Base-by-base conservation (phyloP, 768 basidiomycete genomes). In the Mycena alexandri region DNA sequence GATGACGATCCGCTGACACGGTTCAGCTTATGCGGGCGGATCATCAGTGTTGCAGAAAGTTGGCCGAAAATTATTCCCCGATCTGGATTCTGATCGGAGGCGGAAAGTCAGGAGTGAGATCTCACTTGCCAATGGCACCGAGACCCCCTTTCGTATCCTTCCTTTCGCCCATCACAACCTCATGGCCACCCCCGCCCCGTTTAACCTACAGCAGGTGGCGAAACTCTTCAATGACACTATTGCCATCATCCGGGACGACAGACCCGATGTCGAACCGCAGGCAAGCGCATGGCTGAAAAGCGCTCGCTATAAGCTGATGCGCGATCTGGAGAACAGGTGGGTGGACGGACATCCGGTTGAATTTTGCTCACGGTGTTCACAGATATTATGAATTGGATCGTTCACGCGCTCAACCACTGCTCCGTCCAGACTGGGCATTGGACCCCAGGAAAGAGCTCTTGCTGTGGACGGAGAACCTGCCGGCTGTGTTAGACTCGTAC, bases 301-400 rank as follows among this genome's bases (percentile, higher is more conserved):
- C 14, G 42, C 42, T 5, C 42, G 42, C 47, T 48, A 48, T n/a
- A 22, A 22, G 47, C 24, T 48, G 12, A 48, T 48, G 24, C n/a
- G n/a, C 4, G 47, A 21, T 14, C 10, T 21, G 17, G 47, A 25
- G 8, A 22, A 11, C 12, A 24, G 6, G 47, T 22, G n/a, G n/a
- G n/a, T n/a, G n/a, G n/a, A 48, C 21, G 52, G 5, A 36, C 47
- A n/a, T 59, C 34, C 34, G 34, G 7, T 36, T 36, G 34, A 6
- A 12, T 12, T 36, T 12, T 36, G 12, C 34, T 12, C 34, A 36
- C 34, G 34, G 34, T 12, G 34, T 34, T 19, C 34, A 22, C 22
- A 48, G 47, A 5, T 61, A 61, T 21, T 61, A 61, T 21, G 2
- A 13, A 21, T 34, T 61, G 13, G 59, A 61, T 17, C n/a, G 36